Evolutionary conservation across 2,329 filamentous ascomycete genomes (phyloP).

Genomic region (Talaromyces sp.): DNA sequence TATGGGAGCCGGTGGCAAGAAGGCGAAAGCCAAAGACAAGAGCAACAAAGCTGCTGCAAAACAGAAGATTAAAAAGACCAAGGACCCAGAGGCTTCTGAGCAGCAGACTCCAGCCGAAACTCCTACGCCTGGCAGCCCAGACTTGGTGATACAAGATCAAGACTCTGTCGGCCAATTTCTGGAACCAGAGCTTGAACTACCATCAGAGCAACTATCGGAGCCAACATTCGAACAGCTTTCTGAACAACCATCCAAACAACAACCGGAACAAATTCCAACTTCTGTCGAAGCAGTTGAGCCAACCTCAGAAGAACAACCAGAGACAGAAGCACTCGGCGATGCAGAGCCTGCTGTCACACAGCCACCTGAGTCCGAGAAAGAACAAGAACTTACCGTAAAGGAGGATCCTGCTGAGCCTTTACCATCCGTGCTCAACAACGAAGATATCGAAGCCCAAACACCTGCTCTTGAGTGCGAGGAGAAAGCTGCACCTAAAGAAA

Average conservation of each 20-base stretch:
- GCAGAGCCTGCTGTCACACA: constrained; percentile 3
- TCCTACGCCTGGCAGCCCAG: constrained; percentile 23
- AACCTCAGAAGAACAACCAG: background rate
- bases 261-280: background rate
- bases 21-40: constrained; percentile 32
- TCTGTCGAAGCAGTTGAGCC: background rate
- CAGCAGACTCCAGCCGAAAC: constrained; percentile 30
- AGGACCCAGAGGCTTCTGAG: constrained; percentile 33
- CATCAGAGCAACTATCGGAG: constrained; percentile 1
- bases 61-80: constrained; percentile 39
- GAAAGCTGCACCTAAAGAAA: constrained; percentile 4
- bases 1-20: constrained; percentile 36
- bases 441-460: constrained; percentile 10
- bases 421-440: constrained; percentile 11
- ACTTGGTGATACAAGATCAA: constrained; percentile 23
- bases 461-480: constrained; percentile 8
- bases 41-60: constrained; percentile 31
- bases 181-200: constrained; percentile 9
- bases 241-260: constrained; percentile 3
- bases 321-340: background rate
- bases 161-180: constrained; percentile 17
- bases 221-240: constrained; percentile 3
- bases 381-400: constrained; percentile 22
- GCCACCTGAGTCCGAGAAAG: constrained; percentile 10
- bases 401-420: constrained; percentile 20